A percentile compares a stretch with the other conserved stretches of the same genome.
These are phyloP conservation scores for Wickerhamomyces mucosus DNA, from an alignment of 805 yeast genomes.

Conservation along the genomic window DNA sequence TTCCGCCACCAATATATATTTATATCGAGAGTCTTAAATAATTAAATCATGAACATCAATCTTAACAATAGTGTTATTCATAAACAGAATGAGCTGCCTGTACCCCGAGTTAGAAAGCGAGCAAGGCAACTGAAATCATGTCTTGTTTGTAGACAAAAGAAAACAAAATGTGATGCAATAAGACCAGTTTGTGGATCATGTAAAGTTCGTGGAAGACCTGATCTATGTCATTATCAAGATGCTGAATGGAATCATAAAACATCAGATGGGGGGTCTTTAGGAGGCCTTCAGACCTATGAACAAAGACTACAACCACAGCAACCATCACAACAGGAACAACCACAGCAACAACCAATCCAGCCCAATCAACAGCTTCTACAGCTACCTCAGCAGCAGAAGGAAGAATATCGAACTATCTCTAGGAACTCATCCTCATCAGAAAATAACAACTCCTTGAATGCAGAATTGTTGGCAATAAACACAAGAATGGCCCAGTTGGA, in stretches of 20 bases:
- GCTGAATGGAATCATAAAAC: conserved; percentile 13
- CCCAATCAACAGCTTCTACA: background rate
- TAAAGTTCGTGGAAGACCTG: conserved; percentile 8
- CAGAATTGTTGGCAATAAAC: no score
- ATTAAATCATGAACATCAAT: no score
- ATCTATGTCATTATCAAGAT: conserved; percentile 15
- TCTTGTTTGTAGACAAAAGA: conserved; percentile 16
- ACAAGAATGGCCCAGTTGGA: no score
- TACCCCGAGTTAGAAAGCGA: conserved; percentile 8
- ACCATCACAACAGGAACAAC: background rate
- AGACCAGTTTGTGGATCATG: conserved; percentile 18
- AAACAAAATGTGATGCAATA: conserved; percentile 19
- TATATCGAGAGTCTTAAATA: no score
- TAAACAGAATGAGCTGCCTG: no score
- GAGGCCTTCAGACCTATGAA: conserved; percentile 1
- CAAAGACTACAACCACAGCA: background rate
- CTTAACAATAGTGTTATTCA: no score
- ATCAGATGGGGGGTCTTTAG: conserved; percentile 9
- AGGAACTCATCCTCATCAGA: no score
- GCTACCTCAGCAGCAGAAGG: background rate
- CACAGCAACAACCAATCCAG: background rate
- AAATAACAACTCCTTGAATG: no score
- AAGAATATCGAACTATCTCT: no score
- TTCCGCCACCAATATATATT: no score
- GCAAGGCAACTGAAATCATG: conserved; percentile 17